Evolutionary conservation across 169 alveolate genomes (phyloP).

Genomic region (Miamiensis avidus): DNA sequence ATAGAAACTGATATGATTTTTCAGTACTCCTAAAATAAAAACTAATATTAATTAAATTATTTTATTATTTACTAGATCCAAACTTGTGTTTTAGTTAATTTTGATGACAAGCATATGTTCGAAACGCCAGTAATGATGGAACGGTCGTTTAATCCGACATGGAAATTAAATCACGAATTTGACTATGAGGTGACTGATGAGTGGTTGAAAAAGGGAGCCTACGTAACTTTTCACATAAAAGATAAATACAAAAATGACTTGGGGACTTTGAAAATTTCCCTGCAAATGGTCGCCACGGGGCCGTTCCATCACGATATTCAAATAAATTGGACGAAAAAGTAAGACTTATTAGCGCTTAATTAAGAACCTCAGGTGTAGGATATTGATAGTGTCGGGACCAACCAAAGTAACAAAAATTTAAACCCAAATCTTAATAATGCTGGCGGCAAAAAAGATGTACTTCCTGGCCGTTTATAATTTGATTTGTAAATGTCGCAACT

Average conservation of each 20-base stretch:
- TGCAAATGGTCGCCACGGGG: slow-evolving; percentile 23
- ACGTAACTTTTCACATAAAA: slow-evolving; percentile 2
- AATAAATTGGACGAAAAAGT: slow-evolving; percentile 5
- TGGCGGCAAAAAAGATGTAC: slow-evolving; percentile 7
- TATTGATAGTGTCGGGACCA: not conserved
- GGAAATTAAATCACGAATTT: slow-evolving; percentile 20
- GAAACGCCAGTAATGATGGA: not conserved
- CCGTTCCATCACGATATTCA: slow-evolving; percentile 26
- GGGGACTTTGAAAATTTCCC: not conserved
- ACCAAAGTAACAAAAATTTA: not conserved
- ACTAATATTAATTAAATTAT: too few relatives aligned
- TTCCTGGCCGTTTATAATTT: slow-evolving; percentile 18
- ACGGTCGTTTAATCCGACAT: not conserved
- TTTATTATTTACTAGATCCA: too few relatives aligned
- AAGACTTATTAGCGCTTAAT: not conserved
- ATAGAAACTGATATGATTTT: too few relatives aligned
- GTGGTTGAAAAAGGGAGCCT: not conserved
- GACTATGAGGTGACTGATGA: slow-evolving; percentile 11
- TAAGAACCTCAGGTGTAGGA: not conserved
- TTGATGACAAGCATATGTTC: not conserved
- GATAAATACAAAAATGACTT: not conserved
- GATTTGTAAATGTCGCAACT: slow-evolving; percentile 17
- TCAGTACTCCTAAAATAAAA: too few relatives aligned
- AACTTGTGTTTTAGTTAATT: not conserved
- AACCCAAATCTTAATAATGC: not conserved